Base-by-base conservation (phyloP, 2,329 filamentous ascomycete species). In the Hypomyces rosellus region DNA sequence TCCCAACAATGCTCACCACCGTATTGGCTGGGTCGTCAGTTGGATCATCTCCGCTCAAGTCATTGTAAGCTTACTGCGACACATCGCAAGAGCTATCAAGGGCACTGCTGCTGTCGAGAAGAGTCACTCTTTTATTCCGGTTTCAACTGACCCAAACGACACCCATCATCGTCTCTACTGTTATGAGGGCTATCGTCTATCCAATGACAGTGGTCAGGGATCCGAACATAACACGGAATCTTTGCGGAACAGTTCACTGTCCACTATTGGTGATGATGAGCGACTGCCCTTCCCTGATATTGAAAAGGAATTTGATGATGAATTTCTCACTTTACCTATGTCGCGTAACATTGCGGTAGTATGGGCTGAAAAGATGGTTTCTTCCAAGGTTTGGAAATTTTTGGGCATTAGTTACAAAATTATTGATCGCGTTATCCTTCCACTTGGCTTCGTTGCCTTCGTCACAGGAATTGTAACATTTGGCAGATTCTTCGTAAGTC, bases 1-100 rank as follows among this genome's bases (percentile, higher is more conserved):
- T 65, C 83, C 84, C 33, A 85, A 87, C 63, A 95, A 95, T 63
- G 81, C 86, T n/a, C 91, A 96, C 66, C 84, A 90, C 71, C 90
- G 88, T 66, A 77, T 92, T 40, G 90, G 90, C 49, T 97, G 92
- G 92, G 75, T 88, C 39, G 77, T 86, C 30, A 92, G 86, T 3
- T 86, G 81, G 74, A 74, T 91, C 4, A 75, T 87, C 11, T 76
- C 75, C 47, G 82, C 78, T 0, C 92, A 96, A 70, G 76, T 86
- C 14, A 60, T 86, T 37, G 72, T 95, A 63, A 80, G 82, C 45
- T 64, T 89, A 49, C 69, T 89, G 43, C 82, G 83, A 47, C 71
- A 76, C 39, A 80, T 86, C 54, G 75, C 78, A 12, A 57, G 57
- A 2, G 54, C 46, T 3, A 33, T 58, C 15, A 45, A 37, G 16